Conservation (phyloP, 495 filamentous ascomycete species). For the Rusavskia elegans region DNA sequence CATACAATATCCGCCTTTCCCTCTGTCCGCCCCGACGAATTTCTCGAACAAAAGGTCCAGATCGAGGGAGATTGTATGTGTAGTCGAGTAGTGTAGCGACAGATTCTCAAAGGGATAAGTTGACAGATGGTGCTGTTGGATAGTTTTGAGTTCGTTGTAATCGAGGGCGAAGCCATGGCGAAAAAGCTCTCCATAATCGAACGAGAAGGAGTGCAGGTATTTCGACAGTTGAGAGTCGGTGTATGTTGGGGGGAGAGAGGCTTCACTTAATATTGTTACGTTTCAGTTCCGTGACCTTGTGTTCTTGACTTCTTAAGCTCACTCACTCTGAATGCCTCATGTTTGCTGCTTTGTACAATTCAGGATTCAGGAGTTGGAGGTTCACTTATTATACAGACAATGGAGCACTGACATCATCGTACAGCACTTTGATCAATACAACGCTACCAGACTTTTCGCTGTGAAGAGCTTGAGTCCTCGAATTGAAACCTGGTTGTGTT, state of each 20-base stretch:
- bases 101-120: constrained; percentile 59
- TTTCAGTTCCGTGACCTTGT: neutral
- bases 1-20: constrained; percentile 67
- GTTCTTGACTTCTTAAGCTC: neutral
- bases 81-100: constrained; percentile 35
- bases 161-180: neutral
- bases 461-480: no score
- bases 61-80: constrained; percentile 35
- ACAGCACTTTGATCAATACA: no score
- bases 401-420: neutral
- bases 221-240: constrained; percentile 2
- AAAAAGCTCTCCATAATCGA: neutral
- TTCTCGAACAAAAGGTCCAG: constrained; percentile 46
- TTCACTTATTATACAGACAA: no score
- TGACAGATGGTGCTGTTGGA: constrained; percentile 32
- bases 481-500: neutral
- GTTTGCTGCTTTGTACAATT: no score
- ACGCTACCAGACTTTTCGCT: no score
- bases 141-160: constrained; percentile 1
- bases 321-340: neutral
- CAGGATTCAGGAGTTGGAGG: no score
- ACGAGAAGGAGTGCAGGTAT: constrained; percentile 6
- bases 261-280: neutral
- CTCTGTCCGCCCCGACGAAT: constrained; percentile 41
- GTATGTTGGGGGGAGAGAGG: constrained; percentile 1